Evolutionary conservation across 208 protist species (phyloP).

Genomic region (Angomonas desouzai): DNA sequence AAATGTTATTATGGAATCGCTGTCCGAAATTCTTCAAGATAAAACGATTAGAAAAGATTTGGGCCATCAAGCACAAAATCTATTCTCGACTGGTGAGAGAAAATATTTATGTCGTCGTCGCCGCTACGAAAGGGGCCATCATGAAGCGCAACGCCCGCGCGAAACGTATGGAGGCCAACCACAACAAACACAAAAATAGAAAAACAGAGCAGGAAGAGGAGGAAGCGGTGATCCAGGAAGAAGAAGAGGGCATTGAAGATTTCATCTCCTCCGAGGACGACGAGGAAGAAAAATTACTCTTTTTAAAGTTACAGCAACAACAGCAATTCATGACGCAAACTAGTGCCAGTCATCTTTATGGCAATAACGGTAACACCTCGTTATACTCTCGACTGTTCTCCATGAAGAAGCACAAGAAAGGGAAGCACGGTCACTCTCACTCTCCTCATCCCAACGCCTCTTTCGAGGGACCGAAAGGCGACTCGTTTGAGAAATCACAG

Average conservation of each 20-base stretch:
- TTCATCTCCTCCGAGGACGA: conserved; percentile 9
- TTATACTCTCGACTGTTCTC: too few relatives aligned
- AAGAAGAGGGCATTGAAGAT: neutral
- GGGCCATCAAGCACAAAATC: conserved; percentile 8
- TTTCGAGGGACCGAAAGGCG: too few relatives aligned
- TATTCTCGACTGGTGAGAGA: conserved; percentile 8
- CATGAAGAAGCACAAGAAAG: too few relatives aligned
- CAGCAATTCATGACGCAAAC: too few relatives aligned
- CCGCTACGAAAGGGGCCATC: neutral
- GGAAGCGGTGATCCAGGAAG: too few relatives aligned
- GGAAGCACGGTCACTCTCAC: neutral
- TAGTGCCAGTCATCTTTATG: neutral
- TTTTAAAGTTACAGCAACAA: neutral
- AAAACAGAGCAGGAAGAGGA: neutral
- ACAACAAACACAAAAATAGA: neutral
- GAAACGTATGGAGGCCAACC: neutral
- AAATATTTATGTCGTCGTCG: conserved; percentile 9
- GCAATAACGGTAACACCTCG: too few relatives aligned
- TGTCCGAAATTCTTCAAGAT: conserved; percentile 6
- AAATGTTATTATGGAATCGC: neutral
- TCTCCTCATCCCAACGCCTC: too few relatives aligned
- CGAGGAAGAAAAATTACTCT: conserved; percentile 2
- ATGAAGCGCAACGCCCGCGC: neutral
- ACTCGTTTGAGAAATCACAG: too few relatives aligned
- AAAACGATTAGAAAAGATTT: conserved; percentile 7